Evolutionary conservation across 257 asterid species (phyloP).

Genomic region (Misopates orontium): DNA sequence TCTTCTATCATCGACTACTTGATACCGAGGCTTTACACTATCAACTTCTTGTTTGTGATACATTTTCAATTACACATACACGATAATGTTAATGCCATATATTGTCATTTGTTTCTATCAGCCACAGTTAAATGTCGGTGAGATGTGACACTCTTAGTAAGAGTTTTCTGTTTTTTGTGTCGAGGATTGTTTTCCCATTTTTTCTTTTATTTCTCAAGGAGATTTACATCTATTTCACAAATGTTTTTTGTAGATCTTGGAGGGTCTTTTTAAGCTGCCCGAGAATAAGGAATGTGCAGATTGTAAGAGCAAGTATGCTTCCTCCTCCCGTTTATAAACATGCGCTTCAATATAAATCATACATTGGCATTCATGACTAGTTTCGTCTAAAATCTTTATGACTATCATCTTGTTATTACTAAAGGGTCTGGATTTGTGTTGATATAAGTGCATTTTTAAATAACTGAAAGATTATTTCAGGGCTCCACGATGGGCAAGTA

Average conservation of each 20-base stretch:
- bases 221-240: constrained; percentile 16
- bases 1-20: not conserved
- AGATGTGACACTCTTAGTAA: not conserved
- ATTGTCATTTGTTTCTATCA: not conserved
- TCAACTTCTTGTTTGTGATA: constrained; percentile 2
- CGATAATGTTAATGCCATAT: not conserved
- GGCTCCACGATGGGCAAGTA: constrained; percentile 96
- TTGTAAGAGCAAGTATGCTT: constrained; percentile 72
- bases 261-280: constrained; percentile 73
- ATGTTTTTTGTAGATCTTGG: constrained; percentile 53
- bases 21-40: not conserved
- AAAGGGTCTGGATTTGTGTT: not conserved
- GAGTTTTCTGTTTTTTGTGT: not conserved
- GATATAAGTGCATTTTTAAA: no score
- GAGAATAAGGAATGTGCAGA: constrained; percentile 93
- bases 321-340: constrained; percentile 15
- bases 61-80: not conserved
- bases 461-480: constrained; percentile 38
- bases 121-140: not conserved
- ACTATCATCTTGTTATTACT: not conserved
- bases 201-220: constrained; percentile 7
- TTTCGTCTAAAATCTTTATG: not conserved
- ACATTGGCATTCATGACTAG: not conserved
- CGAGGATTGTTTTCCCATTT: not conserved
- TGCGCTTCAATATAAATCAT: not conserved